These are phyloP conservation scores for Alternaria sp. DNA, from an alignment of 2,329 filamentous ascomycete species.

Conservation along the genomic window DNA sequence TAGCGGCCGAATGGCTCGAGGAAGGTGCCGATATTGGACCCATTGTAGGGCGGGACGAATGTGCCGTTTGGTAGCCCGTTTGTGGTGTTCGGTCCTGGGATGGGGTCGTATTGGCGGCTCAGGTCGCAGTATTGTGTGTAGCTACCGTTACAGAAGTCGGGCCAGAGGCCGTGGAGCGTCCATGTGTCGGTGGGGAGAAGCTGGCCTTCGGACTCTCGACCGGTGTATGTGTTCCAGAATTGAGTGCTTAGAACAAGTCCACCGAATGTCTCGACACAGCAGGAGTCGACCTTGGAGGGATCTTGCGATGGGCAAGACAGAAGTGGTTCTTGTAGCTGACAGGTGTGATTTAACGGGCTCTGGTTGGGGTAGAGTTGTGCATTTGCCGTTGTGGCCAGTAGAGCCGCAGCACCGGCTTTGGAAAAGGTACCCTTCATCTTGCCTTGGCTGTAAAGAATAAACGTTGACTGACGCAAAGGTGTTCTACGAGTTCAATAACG, in stretches of 20 bases:
- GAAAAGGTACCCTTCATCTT: constrained; percentile 31
- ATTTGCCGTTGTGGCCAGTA: constrained; percentile 27
- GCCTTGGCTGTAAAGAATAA: not conserved
- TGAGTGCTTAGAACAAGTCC: constrained; percentile 68
- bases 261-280: constrained; percentile 70
- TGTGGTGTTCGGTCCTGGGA: constrained; percentile 68
- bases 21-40: constrained; percentile 65
- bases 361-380: constrained; percentile 56
- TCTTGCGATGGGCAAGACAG: constrained; percentile 44
- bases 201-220: constrained; percentile 64
- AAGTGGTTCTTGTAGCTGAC: constrained; percentile 51
- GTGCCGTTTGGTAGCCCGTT: constrained; percentile 61
- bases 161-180: constrained; percentile 62
- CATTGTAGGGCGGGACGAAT: constrained; percentile 64
- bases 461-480: constrained; percentile 1
- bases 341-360: constrained; percentile 64
- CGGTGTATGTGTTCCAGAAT: constrained; percentile 70
- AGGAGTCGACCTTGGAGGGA: constrained; percentile 60
- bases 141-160: constrained; percentile 58
- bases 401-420: constrained; percentile 21
- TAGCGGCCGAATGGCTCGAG: constrained; percentile 63
- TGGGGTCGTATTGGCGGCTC: constrained; percentile 68
- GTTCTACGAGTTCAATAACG: not conserved
- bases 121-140: constrained; percentile 74
- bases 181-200: constrained; percentile 63